Evolutionary conservation across 176 grass and related monocot species (phyloP).

Genomic region (Avena eriantha): DNA sequence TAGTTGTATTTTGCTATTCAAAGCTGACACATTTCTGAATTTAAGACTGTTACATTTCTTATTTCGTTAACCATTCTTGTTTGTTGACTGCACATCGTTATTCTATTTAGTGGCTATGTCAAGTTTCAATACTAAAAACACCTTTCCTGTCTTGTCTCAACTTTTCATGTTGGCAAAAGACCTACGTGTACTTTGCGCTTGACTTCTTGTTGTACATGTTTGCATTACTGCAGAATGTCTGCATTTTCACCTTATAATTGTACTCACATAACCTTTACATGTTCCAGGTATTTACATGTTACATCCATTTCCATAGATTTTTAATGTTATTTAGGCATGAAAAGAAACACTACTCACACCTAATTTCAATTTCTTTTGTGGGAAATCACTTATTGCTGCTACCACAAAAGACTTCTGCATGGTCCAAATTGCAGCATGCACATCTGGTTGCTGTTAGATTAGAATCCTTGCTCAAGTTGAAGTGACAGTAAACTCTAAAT

Average conservation of each 20-base stretch:
- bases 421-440: neutral
- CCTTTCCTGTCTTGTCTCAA: neutral
- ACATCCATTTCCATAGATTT: neutral
- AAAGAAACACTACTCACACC: neutral
- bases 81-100: neutral
- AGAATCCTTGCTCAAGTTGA: conserved; percentile 14
- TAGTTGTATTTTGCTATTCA: neutral
- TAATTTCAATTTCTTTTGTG: neutral
- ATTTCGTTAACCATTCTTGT: neutral
- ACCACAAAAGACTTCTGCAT: conserved; percentile 6
- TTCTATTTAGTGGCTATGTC: conserved; percentile 4
- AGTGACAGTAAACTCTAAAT: neutral
- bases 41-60: neutral
- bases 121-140: neutral
- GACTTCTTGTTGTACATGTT: conserved; percentile 1
- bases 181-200: neutral
- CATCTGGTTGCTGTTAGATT: conserved; percentile 3
- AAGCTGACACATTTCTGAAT: conserved; percentile 3
- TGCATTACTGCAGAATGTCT: neutral
- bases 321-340: neutral
- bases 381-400: neutral
- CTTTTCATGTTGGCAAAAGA: conserved; percentile 9
- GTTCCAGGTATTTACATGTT: neutral
- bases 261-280: neutral
- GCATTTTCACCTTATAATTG: conserved; percentile 14